Base-by-base conservation (phyloP, 495 filamentous ascomycete species). In the Cairneyella variabilis region DNA sequence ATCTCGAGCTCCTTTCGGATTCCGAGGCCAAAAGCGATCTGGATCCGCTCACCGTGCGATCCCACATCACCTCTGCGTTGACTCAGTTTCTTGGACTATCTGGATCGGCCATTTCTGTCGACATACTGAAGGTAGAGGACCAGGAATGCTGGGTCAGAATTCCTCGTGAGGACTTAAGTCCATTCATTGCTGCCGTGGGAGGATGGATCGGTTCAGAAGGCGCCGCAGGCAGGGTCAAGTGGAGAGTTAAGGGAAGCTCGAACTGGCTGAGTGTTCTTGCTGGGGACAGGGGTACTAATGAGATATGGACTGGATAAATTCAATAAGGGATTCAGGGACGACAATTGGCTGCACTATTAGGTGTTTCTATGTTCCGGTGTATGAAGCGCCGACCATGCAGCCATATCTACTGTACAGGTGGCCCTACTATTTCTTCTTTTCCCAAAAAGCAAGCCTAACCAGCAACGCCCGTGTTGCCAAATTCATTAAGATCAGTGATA, bases 21-120 rank as follows among this genome's bases (percentile, higher is more conserved):
- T 23, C 47, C 17, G 30, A 48, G n/a, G 20, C 9, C 39, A 6
- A 25, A 12, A 9, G 14, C 14, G 30, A 46, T 8, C 27, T 92
- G 28, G 91, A 97, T 69, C 72, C 77, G 25, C 75, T 96, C 28
- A 91, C 89, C 41, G 79, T 82, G 27, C 84, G 84, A 32, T 78
- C 85, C 0, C 82, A 89, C 61, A 82, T 93, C 45, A 84, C 80
- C 18, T 67, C 85, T 25, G 86, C 90, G 0, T 72, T 96, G 1
- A 77, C 76, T 8, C 87, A 91, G 62, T 96, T 88, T 69, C 81
- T 96, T 17, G 92, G 92, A 8, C 61, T 86, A 26, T 80, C 81
- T 2, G 92, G 92, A 27, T 74, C 85, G 4, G 80, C 85, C 1
- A 89, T 96, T 18, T 72, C 85, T 0, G 68, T 96, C 54, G 92